Evolutionary conservation across 768 basidiomycete species (phyloP), one percentile per base, ranked within the genome.

Genomic region (Rubroboletus pulcherrimus): DNA sequence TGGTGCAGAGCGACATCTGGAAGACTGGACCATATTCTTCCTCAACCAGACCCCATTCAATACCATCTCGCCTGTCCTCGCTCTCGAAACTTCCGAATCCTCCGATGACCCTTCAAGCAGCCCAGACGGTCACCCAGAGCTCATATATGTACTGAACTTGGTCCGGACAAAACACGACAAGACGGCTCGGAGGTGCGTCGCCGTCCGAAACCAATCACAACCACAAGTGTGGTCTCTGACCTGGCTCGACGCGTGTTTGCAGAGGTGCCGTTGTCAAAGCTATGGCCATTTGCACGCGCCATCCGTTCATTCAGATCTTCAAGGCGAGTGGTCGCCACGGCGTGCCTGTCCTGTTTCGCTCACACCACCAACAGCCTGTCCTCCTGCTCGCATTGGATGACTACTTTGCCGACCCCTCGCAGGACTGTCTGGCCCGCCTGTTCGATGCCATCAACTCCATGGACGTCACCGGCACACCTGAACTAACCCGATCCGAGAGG

Each of bases 11-110:
- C 85, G 89, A 49, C 91, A 96, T 58, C 75, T 89, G 24, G 93
- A 96, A 69, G 97, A 98, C 73, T 98, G 95, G 95, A 98, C 97
- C 6, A 86, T 98, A 42, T 99, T 99, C 80, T 97, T 96, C 72
- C 82, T 99, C 54, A 98, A 98, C 68, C 97, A 98, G 73, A 93
- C 91, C 0, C 79, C 86, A 0, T 90, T 87, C 74, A 93, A 94
- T 66, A 87, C 86, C 17, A 91, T 96, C 60, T 82, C 86, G 2
- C 89, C 93, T 7, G 82, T 93, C 15, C 78, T 95, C 40, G 84
- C 89, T 1, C 74, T 88, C 59, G 88, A 89, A 63, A 83, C 81
- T 1, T 66, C 73, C 41, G 72, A 74, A 26, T 50, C 67, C 12
- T 64, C 64, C 8, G 74, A 72, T 2, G 69, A 67, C n/a, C 17